Base-by-base conservation (phyloP, 1,284 basidiomycete species). In the Xerocomus nothofagi region DNA sequence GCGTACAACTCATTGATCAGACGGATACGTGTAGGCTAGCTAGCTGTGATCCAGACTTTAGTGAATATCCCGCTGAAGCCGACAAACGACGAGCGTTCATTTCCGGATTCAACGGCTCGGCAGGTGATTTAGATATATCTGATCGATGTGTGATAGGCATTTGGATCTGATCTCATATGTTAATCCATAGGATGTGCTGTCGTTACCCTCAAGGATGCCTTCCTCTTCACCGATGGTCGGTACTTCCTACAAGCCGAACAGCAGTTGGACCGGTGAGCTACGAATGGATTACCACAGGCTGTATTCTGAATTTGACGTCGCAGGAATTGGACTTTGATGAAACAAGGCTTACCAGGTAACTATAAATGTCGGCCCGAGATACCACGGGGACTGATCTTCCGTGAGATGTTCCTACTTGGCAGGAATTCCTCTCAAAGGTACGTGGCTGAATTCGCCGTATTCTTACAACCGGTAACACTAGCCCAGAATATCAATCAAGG, bases 281-380 rank as follows among this genome's bases (percentile, higher is more conserved):
- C 32, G 37, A 11, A 34, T 24, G 15, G 2, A 20, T 14, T 48
- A 11, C 6, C 11, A 11, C 15, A 2, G 2, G 23, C n/a, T n/a
- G 9, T 36, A 6, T 40, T 39, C 43, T 53, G 21, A 62, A 8
- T 26, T 2, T 1, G 9, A 18, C 7, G 1, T 39, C 4, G 1
- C 50, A 88, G 84, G 44, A 93, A 95, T 56, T 98, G 95, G 95
- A 88, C 79, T 2, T 72, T 98, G 61, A 94, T 96, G 91, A 96
- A 92, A 68, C 84, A 90, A 60, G 95, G 93, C 6, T 65, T 92
- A 26, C 82, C 82, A 69, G 84, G 89, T 85, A 51, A 54, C 47
- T 56, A 15, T 15, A 4, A 20, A n/a, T 26, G 20, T 14, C 29
- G n/a, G 17, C 20, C 32, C 12, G 6, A 24, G 24, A 37, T 21